A percentile compares a stretch with the other conserved stretches of the same genome.
phyloP scores from a whole-genome alignment of 768 basidiomycete species.

The Xanthoconium stramineum region DNA sequence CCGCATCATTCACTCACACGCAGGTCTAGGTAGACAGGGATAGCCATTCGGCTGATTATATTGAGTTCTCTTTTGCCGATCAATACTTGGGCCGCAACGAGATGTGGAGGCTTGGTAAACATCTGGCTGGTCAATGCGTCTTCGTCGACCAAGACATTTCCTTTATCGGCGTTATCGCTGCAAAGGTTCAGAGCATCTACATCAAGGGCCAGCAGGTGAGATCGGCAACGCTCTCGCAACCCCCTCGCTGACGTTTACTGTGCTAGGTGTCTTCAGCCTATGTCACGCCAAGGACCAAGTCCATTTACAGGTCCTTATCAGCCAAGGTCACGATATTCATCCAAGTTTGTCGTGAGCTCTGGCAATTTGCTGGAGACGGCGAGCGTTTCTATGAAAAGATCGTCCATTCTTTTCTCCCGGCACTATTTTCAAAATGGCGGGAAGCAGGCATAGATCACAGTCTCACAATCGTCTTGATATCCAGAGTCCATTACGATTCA shows the following conservation, averaged over 20 bases:
- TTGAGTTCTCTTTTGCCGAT: slow-evolving; percentile 92
- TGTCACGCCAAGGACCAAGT: slow-evolving; percentile 79
- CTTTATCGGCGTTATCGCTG: slow-evolving; percentile 79
- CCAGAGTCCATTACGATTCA: slow-evolving; percentile 84
- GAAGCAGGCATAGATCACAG: slow-evolving; percentile 87
- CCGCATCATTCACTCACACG: slow-evolving; percentile 13
- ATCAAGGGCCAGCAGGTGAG: slow-evolving; percentile 63
- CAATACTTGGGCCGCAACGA: slow-evolving; percentile 95
- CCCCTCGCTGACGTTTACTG: neutral
- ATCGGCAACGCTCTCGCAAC: neutral
- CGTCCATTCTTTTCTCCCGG: slow-evolving; percentile 94
- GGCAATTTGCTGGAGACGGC: slow-evolving; percentile 96
- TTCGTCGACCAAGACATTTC: slow-evolving; percentile 81
- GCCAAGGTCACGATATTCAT: slow-evolving; percentile 93
- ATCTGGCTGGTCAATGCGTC: slow-evolving; percentile 76
- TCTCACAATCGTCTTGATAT: slow-evolving; percentile 91
- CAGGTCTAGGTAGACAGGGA: slow-evolving; percentile 60
- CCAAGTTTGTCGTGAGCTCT: slow-evolving; percentile 93
- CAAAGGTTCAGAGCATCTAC: slow-evolving; percentile 79
- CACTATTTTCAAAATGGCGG: slow-evolving; percentile 82
- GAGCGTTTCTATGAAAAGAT: slow-evolving; percentile 96
- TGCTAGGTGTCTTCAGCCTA: slow-evolving; percentile 75
- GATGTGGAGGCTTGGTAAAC: slow-evolving; percentile 92
- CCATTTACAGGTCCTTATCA: slow-evolving; percentile 86
- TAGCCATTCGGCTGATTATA: slow-evolving; percentile 62